Base-by-base conservation (phyloP, 2,329 filamentous ascomycete genomes). In the Whalleya microplaca region DNA sequence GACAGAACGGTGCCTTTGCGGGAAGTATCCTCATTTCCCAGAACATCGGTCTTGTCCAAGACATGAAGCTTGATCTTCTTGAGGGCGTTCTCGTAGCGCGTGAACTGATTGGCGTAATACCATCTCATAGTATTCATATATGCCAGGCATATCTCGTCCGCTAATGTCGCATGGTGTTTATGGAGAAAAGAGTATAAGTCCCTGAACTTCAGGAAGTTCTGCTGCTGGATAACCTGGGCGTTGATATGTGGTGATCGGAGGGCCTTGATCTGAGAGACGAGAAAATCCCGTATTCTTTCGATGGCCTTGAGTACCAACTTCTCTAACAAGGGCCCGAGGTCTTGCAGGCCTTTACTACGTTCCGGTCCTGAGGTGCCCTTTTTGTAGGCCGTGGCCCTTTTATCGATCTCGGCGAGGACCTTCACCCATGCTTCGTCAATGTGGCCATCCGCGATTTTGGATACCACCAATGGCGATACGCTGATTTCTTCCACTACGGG, bases 71-170 rank as follows among this genome's bases (percentile, higher is more conserved):
- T 94, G 58, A 99, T 82, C 72, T 92, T 96, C 53, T 89, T 88
- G 5, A 99, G 80, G 0, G 95, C 88, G 65, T 88, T 87, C 62
- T 90, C 86, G 72, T 99, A 99, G 32, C 94, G 87, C 2, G 85
- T 87, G 70, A 99, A 99, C 72, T 97, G 91, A 63, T 90, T 95
- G 51, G 89, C 77, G 71, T 98, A 98, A 70, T 99, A 99, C 95
- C 95, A 99, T 51, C 92, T 86, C 92, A 99, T 99, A 0, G 96
- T 99, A 72, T 97, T 96, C 77, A 96, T 88, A 69, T 99, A 99
- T 2, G 96, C 95, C 71, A 92, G 89, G 8, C 87, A 87, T 63
- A 99, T 96, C 73, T 99, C 91, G 51, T 93, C 88, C 8, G 91
- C 92, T 5, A 99, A 84, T n/a, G 85, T 81, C 1, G 89, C 79